Percentiles rank a stretch among this genome's conserved stretches.
phyloP scores from a whole-genome alignment of 2,329 filamentous ascomycete genomes.

The Fusarium odoratissimum region DNA sequence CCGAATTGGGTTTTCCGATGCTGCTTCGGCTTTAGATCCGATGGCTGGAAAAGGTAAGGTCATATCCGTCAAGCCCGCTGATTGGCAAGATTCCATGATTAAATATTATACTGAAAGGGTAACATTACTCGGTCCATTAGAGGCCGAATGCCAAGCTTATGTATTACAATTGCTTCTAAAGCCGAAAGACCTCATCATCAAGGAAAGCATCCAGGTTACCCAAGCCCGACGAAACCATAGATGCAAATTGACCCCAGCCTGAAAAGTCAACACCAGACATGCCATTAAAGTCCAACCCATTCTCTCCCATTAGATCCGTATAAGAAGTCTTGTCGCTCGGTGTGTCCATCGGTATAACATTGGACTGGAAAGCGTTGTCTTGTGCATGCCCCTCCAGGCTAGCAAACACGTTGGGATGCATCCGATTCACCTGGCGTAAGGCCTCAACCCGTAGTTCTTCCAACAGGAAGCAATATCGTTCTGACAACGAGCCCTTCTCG shows the following conservation, averaged over 20 bases:
- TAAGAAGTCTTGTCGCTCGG: constrained; percentile 36
- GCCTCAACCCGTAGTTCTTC: constrained; percentile 41
- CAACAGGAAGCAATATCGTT: constrained; percentile 40
- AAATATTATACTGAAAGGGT: background rate
- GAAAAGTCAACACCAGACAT: constrained; percentile 37
- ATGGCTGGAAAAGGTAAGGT: constrained; percentile 14
- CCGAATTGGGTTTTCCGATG: constrained; percentile 15
- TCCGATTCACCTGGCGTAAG: constrained; percentile 35
- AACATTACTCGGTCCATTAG: background rate
- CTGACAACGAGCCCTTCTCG: constrained; percentile 38
- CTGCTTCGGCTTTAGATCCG: constrained; percentile 9
- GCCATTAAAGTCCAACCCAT: constrained; percentile 37
- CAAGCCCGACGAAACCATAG: constrained; percentile 42
- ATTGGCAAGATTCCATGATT: background rate
- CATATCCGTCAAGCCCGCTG: background rate
- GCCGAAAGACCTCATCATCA: constrained; percentile 33
- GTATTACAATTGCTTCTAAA: background rate
- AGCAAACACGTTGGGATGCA: constrained; percentile 28
- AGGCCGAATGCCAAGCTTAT: background rate
- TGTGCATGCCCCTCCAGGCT: constrained; percentile 1
- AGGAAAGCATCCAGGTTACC: constrained; percentile 43
- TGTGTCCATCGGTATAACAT: constrained; percentile 18
- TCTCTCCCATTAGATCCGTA: constrained; percentile 37
- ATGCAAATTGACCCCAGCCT: constrained; percentile 43
- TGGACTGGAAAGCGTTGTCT: constrained; percentile 24